Evolutionary conservation across 1,284 basidiomycete species (phyloP).

Genomic region (Somion occarium): DNA sequence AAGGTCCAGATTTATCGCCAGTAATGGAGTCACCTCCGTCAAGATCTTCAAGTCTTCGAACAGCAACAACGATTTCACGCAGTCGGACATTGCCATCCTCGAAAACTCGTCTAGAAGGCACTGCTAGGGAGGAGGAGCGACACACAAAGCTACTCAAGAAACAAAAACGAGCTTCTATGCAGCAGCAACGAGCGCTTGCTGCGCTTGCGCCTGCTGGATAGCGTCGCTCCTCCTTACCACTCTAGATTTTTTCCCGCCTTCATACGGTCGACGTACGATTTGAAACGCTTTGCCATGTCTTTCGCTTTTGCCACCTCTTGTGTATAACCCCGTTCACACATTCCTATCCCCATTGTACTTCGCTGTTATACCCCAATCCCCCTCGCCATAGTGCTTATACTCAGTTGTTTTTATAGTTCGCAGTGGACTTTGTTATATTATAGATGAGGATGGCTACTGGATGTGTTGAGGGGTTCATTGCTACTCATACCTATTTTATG

Average conservation of each 20-base stretch:
- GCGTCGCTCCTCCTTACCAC: neutral
- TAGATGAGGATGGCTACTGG: too few relatives aligned
- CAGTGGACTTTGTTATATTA: too few relatives aligned
- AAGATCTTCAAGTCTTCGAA: conserved; percentile 24
- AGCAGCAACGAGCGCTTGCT: conserved; percentile 11
- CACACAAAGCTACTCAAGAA: conserved; percentile 43
- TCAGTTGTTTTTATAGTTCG: too few relatives aligned
- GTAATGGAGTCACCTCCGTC: conserved; percentile 36
- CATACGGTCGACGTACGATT: neutral
- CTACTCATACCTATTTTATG: too few relatives aligned
- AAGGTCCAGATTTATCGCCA: conserved; percentile 33
- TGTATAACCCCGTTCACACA: neutral
- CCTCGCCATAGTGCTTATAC: too few relatives aligned
- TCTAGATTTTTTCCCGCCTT: neutral
- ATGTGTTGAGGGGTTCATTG: too few relatives aligned
- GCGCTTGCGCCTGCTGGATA: conserved; percentile 1
- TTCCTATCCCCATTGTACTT: too few relatives aligned
- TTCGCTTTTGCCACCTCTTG: neutral
- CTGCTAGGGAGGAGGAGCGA: conserved; percentile 31
- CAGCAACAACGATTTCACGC: conserved; percentile 36
- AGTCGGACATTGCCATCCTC: conserved; percentile 57
- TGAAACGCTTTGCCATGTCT: neutral
- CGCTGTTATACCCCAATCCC: too few relatives aligned
- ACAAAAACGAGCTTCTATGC: conserved; percentile 40
- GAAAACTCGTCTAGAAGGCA: conserved; percentile 14